phyloP scores from a whole-genome alignment of 2,329 filamentous ascomycete genomes.

The Paramyrothecium roridum region DNA sequence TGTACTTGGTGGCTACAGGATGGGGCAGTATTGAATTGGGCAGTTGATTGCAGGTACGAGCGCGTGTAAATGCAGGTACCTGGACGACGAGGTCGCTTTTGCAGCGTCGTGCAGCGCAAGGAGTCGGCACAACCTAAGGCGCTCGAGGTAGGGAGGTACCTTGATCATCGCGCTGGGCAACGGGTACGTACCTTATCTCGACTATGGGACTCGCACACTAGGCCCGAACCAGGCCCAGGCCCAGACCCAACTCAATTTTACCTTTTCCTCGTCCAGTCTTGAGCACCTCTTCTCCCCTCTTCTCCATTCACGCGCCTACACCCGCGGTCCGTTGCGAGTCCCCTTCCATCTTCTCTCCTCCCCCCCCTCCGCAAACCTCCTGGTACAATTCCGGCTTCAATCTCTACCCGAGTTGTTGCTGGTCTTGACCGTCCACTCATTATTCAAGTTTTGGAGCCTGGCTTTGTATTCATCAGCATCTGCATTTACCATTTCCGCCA shows the following conservation, averaged over 20 bases:
- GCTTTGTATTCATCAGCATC: conserved; percentile 19
- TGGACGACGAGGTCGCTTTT: background rate
- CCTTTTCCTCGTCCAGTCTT: background rate
- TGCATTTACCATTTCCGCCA: conserved; percentile 12
- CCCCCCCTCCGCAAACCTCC: conserved; percentile 19
- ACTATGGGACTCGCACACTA: background rate
- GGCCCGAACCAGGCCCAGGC: background rate
- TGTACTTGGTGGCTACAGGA: too few species aligned
- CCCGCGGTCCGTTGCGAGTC: background rate
- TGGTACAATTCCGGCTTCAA: conserved; percentile 58
- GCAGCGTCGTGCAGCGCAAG: background rate
- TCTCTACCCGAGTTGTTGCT: conserved; percentile 49
- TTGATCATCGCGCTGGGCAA: too few species aligned
- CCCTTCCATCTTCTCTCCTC: conserved; percentile 21
- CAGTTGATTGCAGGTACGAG: background rate
- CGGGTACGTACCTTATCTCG: background rate
- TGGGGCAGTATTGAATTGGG: background rate
- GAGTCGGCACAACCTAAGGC: background rate
- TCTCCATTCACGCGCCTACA: background rate
- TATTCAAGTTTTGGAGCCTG: conserved; percentile 17
- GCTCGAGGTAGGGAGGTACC: background rate
- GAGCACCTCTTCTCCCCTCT: background rate
- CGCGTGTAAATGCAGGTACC: background rate
- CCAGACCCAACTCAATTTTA: conserved; percentile 3
- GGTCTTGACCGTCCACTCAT: conserved; percentile 61